phyloP scores from a whole-genome alignment of 768 basidiomycete species.

The Rhodotorula kratochvilovae region DNA sequence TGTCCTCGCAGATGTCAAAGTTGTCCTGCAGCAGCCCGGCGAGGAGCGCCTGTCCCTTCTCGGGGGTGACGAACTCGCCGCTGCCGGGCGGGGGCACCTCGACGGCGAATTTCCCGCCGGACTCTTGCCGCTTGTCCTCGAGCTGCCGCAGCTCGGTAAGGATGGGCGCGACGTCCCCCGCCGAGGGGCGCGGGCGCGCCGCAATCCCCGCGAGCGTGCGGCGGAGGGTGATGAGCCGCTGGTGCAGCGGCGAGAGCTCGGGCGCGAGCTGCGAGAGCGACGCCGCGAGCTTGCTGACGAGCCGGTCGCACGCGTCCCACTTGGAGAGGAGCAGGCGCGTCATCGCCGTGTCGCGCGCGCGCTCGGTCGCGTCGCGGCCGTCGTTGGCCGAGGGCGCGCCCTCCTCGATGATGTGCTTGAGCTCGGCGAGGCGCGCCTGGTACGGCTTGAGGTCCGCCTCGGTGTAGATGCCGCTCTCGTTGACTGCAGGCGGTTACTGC shows the following conservation, averaged over 20 bases:
- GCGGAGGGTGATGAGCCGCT: conserved; percentile 77
- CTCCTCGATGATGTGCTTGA: conserved; percentile 77
- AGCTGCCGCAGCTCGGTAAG: conserved; percentile 91
- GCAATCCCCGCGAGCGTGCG: conserved; percentile 83
- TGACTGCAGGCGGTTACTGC: conserved; percentile 59
- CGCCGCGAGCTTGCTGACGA: conserved; percentile 72
- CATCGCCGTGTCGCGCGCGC: conserved; percentile 79
- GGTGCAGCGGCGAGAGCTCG: conserved; percentile 86
- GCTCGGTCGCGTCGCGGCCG: conserved; percentile 46
- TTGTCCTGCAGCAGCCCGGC: conserved; percentile 91
- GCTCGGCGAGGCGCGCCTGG: conserved; percentile 68
- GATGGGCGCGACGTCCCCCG: conserved; percentile 80
- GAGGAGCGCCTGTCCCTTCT: conserved; percentile 73
- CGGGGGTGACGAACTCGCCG: conserved; percentile 7
- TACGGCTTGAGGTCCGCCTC: conserved; percentile 86
- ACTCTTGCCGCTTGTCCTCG: conserved; percentile 54
- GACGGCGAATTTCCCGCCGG: conserved; percentile 27
- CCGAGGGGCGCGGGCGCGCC: conserved; percentile 69
- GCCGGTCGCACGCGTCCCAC: conserved; percentile 78
- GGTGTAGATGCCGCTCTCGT: conserved; percentile 91
- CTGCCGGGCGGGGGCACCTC: conserved; percentile 52
- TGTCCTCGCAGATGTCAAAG: conserved; percentile 92
- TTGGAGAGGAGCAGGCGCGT: conserved; percentile 84
- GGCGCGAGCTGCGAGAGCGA: conserved; percentile 80
- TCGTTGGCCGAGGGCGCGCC: conserved; percentile 54